These are phyloP conservation scores for Sarcocystis neurona DNA, from an alignment of 169 alveolate genomes.

Conservation along the genomic window DNA sequence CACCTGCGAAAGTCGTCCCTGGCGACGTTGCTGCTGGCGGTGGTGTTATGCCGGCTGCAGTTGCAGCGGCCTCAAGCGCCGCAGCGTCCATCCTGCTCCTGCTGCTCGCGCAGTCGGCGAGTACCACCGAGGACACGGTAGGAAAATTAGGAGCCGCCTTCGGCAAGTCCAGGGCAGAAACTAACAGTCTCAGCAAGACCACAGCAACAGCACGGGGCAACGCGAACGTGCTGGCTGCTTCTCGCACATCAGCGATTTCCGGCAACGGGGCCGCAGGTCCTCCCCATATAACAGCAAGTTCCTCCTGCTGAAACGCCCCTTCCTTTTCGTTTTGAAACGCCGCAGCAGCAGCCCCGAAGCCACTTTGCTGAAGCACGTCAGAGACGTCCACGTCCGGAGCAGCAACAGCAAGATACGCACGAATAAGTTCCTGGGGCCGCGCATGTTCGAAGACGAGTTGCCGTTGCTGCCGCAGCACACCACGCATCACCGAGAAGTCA, in stretches of 20 bases:
- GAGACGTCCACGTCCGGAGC: slow-evolving; percentile 25
- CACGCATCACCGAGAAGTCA: slow-evolving; percentile 43
- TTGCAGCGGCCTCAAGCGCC: too few relatives aligned
- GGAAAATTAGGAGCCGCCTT: too few relatives aligned
- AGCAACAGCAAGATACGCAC: slow-evolving; percentile 13
- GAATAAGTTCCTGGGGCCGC: slow-evolving; percentile 46
- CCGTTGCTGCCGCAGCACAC: slow-evolving; percentile 31
- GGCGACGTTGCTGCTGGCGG: too few relatives aligned
- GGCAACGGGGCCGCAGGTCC: slow-evolving; percentile 1
- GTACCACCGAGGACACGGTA: too few relatives aligned
- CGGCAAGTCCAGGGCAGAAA: slow-evolving; percentile 24
- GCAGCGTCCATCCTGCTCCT: too few relatives aligned
- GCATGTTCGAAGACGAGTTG: not conserved
- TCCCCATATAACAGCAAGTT: not conserved
- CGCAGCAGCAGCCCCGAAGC: too few relatives aligned
- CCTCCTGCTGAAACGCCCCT: slow-evolving; percentile 42
- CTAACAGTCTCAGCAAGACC: slow-evolving; percentile 23
- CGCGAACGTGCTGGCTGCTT: not conserved
- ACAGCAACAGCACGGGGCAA: slow-evolving; percentile 47
- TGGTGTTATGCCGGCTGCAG: too few relatives aligned
- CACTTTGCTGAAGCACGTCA: not conserved
- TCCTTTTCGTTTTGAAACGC: not conserved
- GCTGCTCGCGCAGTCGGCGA: too few relatives aligned
- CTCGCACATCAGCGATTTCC: slow-evolving; percentile 12
- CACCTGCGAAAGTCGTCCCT: too few relatives aligned